Base-by-base conservation (phyloP, 495 filamentous ascomycete species). In the Extremus antarcticus region DNA sequence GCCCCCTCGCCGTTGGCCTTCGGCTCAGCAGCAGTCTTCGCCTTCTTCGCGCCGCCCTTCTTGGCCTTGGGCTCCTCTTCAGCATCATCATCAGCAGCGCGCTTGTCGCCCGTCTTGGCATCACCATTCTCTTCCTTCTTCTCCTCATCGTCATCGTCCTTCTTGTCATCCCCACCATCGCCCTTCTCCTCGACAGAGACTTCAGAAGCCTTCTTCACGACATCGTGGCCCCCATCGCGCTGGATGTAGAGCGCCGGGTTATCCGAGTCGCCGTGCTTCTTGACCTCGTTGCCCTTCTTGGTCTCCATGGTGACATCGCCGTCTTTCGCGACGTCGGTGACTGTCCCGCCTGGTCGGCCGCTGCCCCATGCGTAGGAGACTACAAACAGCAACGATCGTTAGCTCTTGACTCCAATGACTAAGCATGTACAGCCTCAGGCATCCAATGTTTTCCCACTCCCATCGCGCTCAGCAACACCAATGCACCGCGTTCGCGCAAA, bases 281-380 rank as follows among this genome's bases (percentile, higher is more conserved):
- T 76, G 63, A 84, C 75, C 16, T 74, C 78, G 60, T 84, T 86
- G 59, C 81, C 81, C 23, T 69, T 68, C 63, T 82, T 74, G 22
- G 79, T 78, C 59, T 75, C 64, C 54, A 85, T 77, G 32, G 75
- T 71, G 19, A 83, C 63, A 50, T 78, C 71, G 67, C 78, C 81
- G 24, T 80, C 68, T 24, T 74, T 68, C 54, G 77, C 76, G 40
- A 78, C 76, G 63, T 85, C 80, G 60, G 73, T 73, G 25, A 78
- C 79, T 38, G 71, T 74, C 47, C 81, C 81, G 29, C 66, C 69
- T 1, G 79, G 79, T 21, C 72, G 62, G 20, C 73, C 71, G 16
- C 71, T 71, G 50, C 70, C 69, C 76, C 77, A 84, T 56, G 73
- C 70, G 80, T 78, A 81, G 19, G 78, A 78, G 54, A 81, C 82